Evolutionary conservation across 2,329 filamentous ascomycete genomes (phyloP).

Genomic region (Ophidiomyces ophidiicola): DNA sequence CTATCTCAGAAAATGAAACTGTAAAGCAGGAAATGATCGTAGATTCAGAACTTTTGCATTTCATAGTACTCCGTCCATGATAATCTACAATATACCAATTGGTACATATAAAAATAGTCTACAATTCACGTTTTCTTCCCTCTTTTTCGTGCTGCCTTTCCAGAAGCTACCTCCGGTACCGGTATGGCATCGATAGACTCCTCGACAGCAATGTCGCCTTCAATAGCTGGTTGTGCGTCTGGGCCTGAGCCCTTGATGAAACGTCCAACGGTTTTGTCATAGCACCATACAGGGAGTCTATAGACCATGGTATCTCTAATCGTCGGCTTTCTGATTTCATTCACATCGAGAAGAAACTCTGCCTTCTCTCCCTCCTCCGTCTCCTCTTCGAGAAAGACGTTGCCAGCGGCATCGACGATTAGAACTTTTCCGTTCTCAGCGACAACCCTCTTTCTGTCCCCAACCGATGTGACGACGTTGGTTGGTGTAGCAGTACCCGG

Average conservation of each 20-base stretch:
- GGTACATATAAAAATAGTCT: conserved; percentile 5
- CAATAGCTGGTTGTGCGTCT: not conserved
- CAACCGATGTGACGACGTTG: conserved; percentile 40
- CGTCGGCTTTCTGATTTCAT: conserved; percentile 66
- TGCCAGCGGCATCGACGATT: conserved; percentile 80
- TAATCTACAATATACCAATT: conserved; percentile 3
- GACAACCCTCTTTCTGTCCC: conserved; percentile 75
- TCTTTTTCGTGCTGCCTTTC: conserved; percentile 1
- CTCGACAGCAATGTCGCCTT: conserved; percentile 1
- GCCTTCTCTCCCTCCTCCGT: conserved; percentile 73
- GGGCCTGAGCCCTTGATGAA: conserved; percentile 18
- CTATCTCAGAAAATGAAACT: too few relatives aligned
- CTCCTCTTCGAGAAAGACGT: conserved; percentile 88
- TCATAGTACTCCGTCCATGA: too few relatives aligned
- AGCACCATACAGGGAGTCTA: conserved; percentile 64
- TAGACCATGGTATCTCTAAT: conserved; percentile 72
- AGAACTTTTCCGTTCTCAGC: conserved; percentile 93
- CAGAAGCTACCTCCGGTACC: not conserved
- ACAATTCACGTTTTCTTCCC: conserved; percentile 4
- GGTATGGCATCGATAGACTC: not conserved
- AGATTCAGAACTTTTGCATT: too few relatives aligned
- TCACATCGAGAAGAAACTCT: conserved; percentile 79
- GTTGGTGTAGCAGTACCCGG: conserved; percentile 43
- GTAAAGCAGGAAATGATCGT: too few relatives aligned
- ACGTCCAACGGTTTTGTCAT: conserved; percentile 35